A percentile compares a stretch with the other conserved stretches of the same genome.
Evolutionary conservation across 2,329 filamentous ascomycete genomes (phyloP).

Genomic region (Fusarium sulawesiense): DNA sequence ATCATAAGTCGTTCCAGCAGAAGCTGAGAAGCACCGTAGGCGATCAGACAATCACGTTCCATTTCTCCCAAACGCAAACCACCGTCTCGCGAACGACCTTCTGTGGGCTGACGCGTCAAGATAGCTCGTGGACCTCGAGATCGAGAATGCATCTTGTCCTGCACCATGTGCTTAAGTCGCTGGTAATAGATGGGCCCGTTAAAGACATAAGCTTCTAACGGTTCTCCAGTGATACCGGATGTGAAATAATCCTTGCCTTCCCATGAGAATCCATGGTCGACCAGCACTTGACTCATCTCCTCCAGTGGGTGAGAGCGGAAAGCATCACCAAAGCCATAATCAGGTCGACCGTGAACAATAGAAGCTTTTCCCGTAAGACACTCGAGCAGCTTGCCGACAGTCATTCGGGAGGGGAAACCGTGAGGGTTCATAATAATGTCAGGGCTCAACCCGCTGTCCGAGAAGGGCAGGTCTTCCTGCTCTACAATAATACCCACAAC

Average conservation of each 20-base stretch:
- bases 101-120: slow-evolving; percentile 93
- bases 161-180: slow-evolving; percentile 99
- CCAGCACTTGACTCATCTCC: slow-evolving; percentile 86
- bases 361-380: slow-evolving; percentile 94
- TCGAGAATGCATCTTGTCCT: slow-evolving; percentile 99
- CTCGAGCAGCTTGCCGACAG: slow-evolving; percentile 96
- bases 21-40: slow-evolving; percentile 93
- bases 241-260: slow-evolving; percentile 98
- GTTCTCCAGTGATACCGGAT: slow-evolving; percentile 92
- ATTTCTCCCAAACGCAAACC: slow-evolving; percentile 96
- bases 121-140: slow-evolving; percentile 90
- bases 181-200: slow-evolving; percentile 99
- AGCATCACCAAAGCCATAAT: slow-evolving; percentile 85
- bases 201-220: slow-evolving; percentile 95
- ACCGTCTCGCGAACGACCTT: slow-evolving; percentile 92
- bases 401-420: slow-evolving; percentile 99
- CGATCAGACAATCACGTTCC: slow-evolving; percentile 98
- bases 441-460: slow-evolving; percentile 88
- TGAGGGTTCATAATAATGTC: slow-evolving; percentile 99
- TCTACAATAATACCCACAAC: slow-evolving; percentile 97
- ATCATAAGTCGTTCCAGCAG: slow-evolving; percentile 95
- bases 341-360: slow-evolving; percentile 83
- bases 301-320: slow-evolving; percentile 87
- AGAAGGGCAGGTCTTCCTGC: slow-evolving; percentile 97
- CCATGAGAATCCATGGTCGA: slow-evolving; percentile 93